A percentile compares a stretch with the other conserved stretches of the same genome.
Conservation (phyloP, 176 grass and related monocot genomes). For the Triticum monococcum region DNA sequence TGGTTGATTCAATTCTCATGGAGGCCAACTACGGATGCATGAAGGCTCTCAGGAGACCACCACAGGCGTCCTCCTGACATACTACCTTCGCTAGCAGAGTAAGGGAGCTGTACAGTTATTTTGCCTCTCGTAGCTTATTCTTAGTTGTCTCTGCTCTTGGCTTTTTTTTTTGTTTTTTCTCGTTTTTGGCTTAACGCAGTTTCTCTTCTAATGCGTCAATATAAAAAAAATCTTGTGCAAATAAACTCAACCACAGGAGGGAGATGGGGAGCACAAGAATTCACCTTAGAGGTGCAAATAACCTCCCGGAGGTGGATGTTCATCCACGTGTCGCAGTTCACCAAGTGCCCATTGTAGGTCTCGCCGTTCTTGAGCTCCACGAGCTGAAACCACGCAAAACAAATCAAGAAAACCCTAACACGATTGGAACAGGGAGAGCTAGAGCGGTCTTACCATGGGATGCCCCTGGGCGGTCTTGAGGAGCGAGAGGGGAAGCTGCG, state of each 20-base stretch:
- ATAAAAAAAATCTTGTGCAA: too few relatives aligned
- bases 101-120: too few relatives aligned
- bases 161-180: too few relatives aligned
- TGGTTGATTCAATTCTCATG: too few relatives aligned
- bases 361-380: constrained; percentile 99
- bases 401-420: not conserved
- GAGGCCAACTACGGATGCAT: too few relatives aligned
- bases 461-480: constrained; percentile 99
- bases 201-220: too few relatives aligned
- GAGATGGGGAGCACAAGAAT: not conserved
- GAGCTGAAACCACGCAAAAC: constrained; percentile 43
- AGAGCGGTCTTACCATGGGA: constrained; percentile 72
- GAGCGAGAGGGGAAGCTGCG: constrained; percentile 93
- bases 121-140: too few relatives aligned
- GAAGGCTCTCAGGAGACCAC: too few relatives aligned
- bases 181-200: too few relatives aligned
- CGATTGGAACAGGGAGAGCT: not conserved
- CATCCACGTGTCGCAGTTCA: constrained; percentile 99
- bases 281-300: constrained; percentile 99
- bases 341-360: constrained; percentile 98
- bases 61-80: too few relatives aligned
- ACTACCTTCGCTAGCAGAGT: too few relatives aligned
- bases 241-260: not conserved
- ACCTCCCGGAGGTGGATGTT: constrained; percentile 99
- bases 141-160: too few relatives aligned